Conservation (phyloP, 148 eudicot genomes). For the Rheum nobile region DNA sequence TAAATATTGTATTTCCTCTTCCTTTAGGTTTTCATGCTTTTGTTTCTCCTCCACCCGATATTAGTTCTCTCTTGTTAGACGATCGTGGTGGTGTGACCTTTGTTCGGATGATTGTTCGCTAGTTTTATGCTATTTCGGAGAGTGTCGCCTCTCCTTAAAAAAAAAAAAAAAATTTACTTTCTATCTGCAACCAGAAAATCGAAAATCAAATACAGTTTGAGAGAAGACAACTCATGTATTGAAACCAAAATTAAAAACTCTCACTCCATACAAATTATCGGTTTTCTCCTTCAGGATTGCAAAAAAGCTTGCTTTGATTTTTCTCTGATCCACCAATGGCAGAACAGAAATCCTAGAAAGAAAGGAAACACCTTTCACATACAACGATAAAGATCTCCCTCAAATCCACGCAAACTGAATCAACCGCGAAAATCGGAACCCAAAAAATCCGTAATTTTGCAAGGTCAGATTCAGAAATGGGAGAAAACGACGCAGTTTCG, state of each 20-base stretch:
- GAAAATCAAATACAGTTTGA: background rate
- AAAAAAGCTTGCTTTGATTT: background rate
- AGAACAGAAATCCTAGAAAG: background rate
- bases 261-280: no score
- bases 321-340: constrained; percentile 7
- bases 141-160: no score
- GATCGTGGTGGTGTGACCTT: no score
- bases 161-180: background rate
- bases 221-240: background rate
- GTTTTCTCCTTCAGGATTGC: background rate
- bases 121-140: no score
- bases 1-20: no score
- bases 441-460: background rate
- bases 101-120: no score
- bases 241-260: background rate
- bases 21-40: no score
- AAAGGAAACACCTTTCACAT: background rate
- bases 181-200: background rate
- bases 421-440: background rate
- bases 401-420: background rate
- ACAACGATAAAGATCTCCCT: background rate
- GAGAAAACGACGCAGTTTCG: constrained; percentile 16
- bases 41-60: no score
- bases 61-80: no score
- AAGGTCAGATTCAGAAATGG: constrained; percentile 11